Percentiles rank a stretch among this genome's conserved stretches.
Evolutionary conservation across 768 basidiomycete species (phyloP).

Genomic region (Leccinum ochraceum): DNA sequence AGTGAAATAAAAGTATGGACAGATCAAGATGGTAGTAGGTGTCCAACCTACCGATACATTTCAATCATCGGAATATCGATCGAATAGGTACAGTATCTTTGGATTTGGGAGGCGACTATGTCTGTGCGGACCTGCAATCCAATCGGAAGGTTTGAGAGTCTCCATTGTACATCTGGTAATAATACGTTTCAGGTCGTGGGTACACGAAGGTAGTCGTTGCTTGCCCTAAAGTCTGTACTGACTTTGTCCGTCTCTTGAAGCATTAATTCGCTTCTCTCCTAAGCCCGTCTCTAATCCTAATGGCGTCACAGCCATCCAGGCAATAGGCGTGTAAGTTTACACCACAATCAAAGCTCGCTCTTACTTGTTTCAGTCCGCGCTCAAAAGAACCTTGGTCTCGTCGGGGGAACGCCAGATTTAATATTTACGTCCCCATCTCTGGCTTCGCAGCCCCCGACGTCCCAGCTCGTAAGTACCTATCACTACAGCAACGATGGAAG

Average conservation of each 20-base stretch:
- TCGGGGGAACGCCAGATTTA: constrained; percentile 83
- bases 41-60: too few species aligned
- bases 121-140: too few species aligned
- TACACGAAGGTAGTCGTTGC: too few species aligned
- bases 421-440: constrained; percentile 52
- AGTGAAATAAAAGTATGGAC: too few species aligned
- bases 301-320: constrained; percentile 76
- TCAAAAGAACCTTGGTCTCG: constrained; percentile 89
- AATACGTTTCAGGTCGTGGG: not conserved
- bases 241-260: constrained; percentile 46
- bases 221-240: not conserved
- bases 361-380: constrained; percentile 62
- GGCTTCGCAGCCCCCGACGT: constrained; percentile 68
- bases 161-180: not conserved
- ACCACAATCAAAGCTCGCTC: constrained; percentile 5
- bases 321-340: constrained; percentile 83
- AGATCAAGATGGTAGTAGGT: too few species aligned
- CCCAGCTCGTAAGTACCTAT: constrained; percentile 71
- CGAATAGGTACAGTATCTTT: too few species aligned
- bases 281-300: constrained; percentile 32
- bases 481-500: constrained; percentile 87
- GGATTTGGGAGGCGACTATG: too few species aligned
- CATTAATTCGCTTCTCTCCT: constrained; percentile 84
- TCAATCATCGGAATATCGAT: too few species aligned
- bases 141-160: too few species aligned